Base-by-base conservation (phyloP, 345 rosid species). In the Salix arbutifolia region DNA sequence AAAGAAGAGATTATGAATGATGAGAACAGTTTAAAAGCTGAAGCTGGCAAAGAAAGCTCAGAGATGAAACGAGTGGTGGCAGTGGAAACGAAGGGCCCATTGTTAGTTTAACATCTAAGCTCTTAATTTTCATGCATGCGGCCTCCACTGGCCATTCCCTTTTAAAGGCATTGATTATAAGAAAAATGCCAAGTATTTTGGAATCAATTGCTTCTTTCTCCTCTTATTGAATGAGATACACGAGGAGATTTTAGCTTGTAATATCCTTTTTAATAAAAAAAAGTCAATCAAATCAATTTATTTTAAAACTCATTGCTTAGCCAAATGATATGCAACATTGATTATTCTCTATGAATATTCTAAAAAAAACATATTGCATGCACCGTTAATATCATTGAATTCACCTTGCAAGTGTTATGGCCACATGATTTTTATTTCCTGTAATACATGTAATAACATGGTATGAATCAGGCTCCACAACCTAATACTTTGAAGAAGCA, bases 1-100 rank as follows among this genome's bases (percentile, higher is more conserved):
- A 91, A 71, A 84, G 97, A 95, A 78, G 76, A 80, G 73, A 80
- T 37, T 30, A 64, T 69, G 70, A 69, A 44, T 61, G 64, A 73
- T 19, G 75, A 69, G 26, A 72, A 71, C 75, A 75, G 64, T 71
- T 81, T 58, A 60, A 84, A 69, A 11, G 68, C 50, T 16, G 81
- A 81, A 81, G 84, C 14, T 69, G 85, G 80, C 33, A 78, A 74
- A 73, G 89, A 79, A 69, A 50, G 80, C 74, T 38, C 80, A 31
- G 90, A 90, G 71, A 67, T 85, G 67, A 86, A 73, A 77, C 77
- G 87, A 79, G 84, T 81, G 44, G 18, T 11, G 26, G 65, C 38
- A 58, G 83, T 77, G 8, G 33, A 82, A 69, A 75, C 74, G 0
- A 80, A 65, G 31, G 80, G 65, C 38, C 72, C 76, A 26, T 53